Base-by-base conservation (phyloP, 2,329 filamentous ascomycete species). In the Rutstroemia sp. region DNA sequence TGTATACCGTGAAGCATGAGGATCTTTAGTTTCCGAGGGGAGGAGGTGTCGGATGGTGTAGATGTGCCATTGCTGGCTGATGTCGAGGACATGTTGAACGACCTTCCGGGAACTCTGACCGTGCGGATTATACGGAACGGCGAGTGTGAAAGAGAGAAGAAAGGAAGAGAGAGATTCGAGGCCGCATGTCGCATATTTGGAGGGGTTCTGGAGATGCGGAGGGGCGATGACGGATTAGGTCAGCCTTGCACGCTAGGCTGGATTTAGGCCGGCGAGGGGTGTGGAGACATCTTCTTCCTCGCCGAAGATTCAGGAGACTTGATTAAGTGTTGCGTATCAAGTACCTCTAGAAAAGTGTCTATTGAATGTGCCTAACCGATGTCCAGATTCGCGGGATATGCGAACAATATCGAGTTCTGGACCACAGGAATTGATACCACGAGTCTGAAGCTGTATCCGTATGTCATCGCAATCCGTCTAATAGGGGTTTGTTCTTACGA, bases 1-100 rank as follows among this genome's bases (percentile, higher is more conserved):
- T 34, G 64, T 72, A 55, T 70, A 84, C 82, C 88, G 66, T 92
- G 88, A 27, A 92, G 78, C 86, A 91, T 89, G 46, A 92, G 76
- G 61, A 92, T 84, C 71, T 84, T 89, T 57, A 85, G 57, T 50
- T 68, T 68, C 42, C 62, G 54, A 23, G 51, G 57, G 21, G 44
- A 46, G 5, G 42, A 23, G 3, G 23, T 9, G 17, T 23, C 17
- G 9, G 44, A 19, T 9, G 44, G 44, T 46, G 21, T 46, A 14
- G 44, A 46, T 19, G 44, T 46, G 21, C 44, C 44, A 46, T 46
- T 46, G 44, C 44, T 46, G 19, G 17, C 4, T 19, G 44, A 14
- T 46, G 44, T 46, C 21, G 23, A 4, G 4, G 44, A 46, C 44
- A 46, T 46, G 19, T 19, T 46, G 19, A 46, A 25, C 16, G 14